These are phyloP conservation scores for Rhamnella rubrinervis DNA, from an alignment of 331 rosid species.

Conservation along the genomic window DNA sequence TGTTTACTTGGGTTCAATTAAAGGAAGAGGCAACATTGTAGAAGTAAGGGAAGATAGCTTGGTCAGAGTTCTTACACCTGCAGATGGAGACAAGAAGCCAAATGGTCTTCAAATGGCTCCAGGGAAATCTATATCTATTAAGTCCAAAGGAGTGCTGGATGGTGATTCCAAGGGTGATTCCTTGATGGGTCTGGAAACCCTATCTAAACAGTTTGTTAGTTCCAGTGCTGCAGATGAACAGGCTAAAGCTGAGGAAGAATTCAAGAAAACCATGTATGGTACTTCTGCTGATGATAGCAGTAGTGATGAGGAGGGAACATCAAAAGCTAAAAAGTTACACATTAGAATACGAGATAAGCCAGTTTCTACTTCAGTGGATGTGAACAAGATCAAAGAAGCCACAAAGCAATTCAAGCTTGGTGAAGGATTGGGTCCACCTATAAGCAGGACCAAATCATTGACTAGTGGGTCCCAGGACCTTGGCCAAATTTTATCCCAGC, in stretches of 20 bases:
- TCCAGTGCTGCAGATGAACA: conserved; percentile 72
- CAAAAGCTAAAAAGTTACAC: conserved; percentile 73
- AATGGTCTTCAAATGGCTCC: conserved; percentile 48
- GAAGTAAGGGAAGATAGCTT: conserved; percentile 92
- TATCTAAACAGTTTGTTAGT: conserved; percentile 45
- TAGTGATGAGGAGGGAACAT: conserved; percentile 88
- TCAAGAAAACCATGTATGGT: conserved; percentile 90
- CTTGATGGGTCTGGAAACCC: conserved; percentile 70
- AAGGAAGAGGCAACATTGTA: conserved; percentile 87
- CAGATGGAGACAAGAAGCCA: conserved; percentile 48
- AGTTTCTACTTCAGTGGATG: conserved; percentile 68
- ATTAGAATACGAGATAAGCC: conserved; percentile 93
- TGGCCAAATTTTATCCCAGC: conserved; percentile 59
- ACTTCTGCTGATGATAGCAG: conserved; percentile 78
- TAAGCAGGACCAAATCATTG: conserved; percentile 68
- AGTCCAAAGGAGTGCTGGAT: conserved; percentile 44
- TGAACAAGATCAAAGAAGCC: conserved; percentile 93
- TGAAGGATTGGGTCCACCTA: conserved; percentile 64
- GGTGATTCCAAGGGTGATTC: conserved; percentile 49
- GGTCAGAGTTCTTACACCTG: conserved; percentile 61
- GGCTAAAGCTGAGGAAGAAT: conserved; percentile 96
- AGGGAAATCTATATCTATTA: conserved; percentile 38
- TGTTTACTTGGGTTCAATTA: conserved; percentile 84
- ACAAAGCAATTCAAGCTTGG: conserved; percentile 81
- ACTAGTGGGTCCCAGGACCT: conserved; percentile 72